Evolutionary conservation across 805 yeast species (phyloP), one percentile per base, ranked within the genome.

Genomic region (Lipomyces mesembrius): DNA sequence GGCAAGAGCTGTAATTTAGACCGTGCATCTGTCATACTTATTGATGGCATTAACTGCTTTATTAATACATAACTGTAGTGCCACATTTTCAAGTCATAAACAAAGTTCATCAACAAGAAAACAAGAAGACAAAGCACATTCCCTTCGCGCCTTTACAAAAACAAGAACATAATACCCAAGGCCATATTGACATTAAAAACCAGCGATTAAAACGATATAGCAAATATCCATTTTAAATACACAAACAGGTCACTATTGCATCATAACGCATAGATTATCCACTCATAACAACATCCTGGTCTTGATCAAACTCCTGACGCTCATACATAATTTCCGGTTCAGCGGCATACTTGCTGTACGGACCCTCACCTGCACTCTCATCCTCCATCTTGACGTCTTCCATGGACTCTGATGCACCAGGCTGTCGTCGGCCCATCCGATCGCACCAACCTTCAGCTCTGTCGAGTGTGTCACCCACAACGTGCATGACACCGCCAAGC

Each of bases 381-480:
- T 35, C 39, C 32, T 25, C 39, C 54, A 37, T 58, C 54, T 58
- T 37, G 34, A 20, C 34, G 27, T 55, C 51, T 17, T 37, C 34
- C 61, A 20, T 57, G 27, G 35, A 17, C 49, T 60, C 59, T 9
- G 34, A 8, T 14, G 22, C 34, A 34, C 39, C 34, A 11, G 54
- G n/a, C 14, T 49, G 52, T 29, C 54, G 58, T 34, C 74, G 72
- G 56, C 78, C 79, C 14, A 79, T 67, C 29, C 74, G 72, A 57
- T 77, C 79, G 65, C 80, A 79, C 98, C 98, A 94, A 29, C 83
- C 80, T 76, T 95, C 98, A 0, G 97, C 97, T 71, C 88, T 87
- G 59, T 86, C 88, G 62, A 94, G 81, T 60, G 92, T 92, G 58
- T 90, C 93, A 75, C 90, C 94, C 72, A 96, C 92, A 6, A 93